phyloP scores from a whole-genome alignment of 345 rosid genomes.

The Eucalyptus rudis region DNA sequence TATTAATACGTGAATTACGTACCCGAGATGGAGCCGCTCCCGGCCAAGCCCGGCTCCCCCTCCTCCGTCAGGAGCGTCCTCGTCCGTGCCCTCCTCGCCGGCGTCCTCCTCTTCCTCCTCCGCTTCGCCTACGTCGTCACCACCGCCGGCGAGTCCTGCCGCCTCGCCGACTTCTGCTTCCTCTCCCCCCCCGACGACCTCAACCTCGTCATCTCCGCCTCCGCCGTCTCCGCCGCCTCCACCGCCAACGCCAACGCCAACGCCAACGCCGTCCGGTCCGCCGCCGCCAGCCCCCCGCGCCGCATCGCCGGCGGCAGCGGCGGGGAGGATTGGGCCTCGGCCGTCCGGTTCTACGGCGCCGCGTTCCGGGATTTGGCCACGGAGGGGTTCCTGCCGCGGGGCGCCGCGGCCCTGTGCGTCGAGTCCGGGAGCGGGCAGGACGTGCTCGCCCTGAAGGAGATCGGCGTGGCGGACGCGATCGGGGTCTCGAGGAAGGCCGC shows the following conservation, averaged over 20 bases:
- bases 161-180: slow-evolving; percentile 78
- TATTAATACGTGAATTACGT: not conserved
- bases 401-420: slow-evolving; percentile 59
- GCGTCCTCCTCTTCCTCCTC: slow-evolving; percentile 52
- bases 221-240: slow-evolving; percentile 5
- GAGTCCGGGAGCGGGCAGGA: slow-evolving; percentile 74
- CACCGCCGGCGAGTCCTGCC: slow-evolving; percentile 81
- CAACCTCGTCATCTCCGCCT: slow-evolving; percentile 33
- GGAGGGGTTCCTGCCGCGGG: slow-evolving; percentile 53
- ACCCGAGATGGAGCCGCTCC: slow-evolving; percentile 44
- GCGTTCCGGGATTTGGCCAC: slow-evolving; percentile 72
- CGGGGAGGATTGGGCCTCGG: slow-evolving; percentile 51
- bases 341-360: slow-evolving; percentile 64
- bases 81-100: slow-evolving; percentile 51
- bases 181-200: slow-evolving; percentile 59
- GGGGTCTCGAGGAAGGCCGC: slow-evolving; percentile 72
- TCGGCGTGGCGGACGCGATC: slow-evolving; percentile 54
- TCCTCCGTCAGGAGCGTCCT: slow-evolving; percentile 42
- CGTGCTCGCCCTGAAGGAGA: slow-evolving; percentile 66
- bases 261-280: slow-evolving; percentile 28
- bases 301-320: slow-evolving; percentile 27
- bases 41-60: slow-evolving; percentile 35
- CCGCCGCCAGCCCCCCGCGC: slow-evolving; percentile 2
- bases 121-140: slow-evolving; percentile 87
- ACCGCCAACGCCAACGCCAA: too few relatives aligned